Evolutionary conservation across 2,329 filamentous ascomycete genomes (phyloP).

Genomic region (Penicillium verrucosum): DNA sequence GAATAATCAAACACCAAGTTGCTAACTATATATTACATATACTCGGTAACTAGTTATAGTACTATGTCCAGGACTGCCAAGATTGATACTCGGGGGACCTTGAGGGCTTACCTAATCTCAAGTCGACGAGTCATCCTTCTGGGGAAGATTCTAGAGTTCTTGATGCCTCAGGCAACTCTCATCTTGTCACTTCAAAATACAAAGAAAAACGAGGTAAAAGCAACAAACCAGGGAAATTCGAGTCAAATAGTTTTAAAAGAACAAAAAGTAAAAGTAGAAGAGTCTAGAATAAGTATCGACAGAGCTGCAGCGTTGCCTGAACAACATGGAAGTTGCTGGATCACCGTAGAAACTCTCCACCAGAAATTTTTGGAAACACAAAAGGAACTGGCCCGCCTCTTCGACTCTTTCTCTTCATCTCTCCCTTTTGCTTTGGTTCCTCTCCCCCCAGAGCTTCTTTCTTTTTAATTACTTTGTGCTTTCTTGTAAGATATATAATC

Average conservation of each 20-base stretch:
- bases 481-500: constrained; percentile 13
- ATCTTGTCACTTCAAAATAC: background rate
- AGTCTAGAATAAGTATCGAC: constrained; percentile 16
- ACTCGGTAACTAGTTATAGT: background rate
- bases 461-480: constrained; percentile 12
- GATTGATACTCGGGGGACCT: background rate
- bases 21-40: background rate
- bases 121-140: constrained; percentile 1
- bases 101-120: background rate
- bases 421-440: constrained; percentile 20
- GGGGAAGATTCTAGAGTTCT: constrained; percentile 7
- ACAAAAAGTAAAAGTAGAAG: constrained; percentile 6
- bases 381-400: constrained; percentile 23
- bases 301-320: constrained; percentile 19
- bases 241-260: background rate
- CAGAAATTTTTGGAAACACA: constrained; percentile 34
- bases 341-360: constrained; percentile 37
- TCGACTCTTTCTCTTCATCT: constrained; percentile 12
- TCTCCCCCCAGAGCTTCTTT: constrained; percentile 23
- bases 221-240: background rate
- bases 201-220: background rate
- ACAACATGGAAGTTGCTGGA: constrained; percentile 40
- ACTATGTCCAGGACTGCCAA: background rate
- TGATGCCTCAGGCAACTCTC: background rate
- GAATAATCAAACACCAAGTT: background rate